Evolutionary conservation across 306 rosid species (phyloP).

Genomic region (Fragaria vesca): DNA sequence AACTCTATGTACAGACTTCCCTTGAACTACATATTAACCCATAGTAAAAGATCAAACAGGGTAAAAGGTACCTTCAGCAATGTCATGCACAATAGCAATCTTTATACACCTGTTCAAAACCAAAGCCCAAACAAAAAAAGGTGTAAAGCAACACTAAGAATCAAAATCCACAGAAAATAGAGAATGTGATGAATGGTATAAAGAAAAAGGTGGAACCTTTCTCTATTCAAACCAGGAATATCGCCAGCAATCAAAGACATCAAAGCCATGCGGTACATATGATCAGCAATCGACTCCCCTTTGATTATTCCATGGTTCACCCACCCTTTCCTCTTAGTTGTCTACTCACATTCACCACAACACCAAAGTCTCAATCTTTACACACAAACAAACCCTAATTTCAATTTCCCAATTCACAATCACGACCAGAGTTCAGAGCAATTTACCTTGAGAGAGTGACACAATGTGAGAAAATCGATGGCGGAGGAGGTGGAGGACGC

Average conservation of each 20-base stretch:
- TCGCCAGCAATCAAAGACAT: conserved; percentile 76
- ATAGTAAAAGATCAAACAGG: conserved; percentile 15
- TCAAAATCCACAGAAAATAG: neutral
- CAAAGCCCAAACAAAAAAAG: neutral
- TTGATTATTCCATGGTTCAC: conserved; percentile 77
- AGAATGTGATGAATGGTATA: neutral
- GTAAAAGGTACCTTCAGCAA: conserved; percentile 74
- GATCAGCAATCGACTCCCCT: conserved; percentile 90
- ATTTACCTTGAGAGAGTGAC: conserved; percentile 66
- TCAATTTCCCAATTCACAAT: neutral
- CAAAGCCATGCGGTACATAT: conserved; percentile 92
- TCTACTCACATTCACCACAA: conserved; percentile 36
- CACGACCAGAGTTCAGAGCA: neutral
- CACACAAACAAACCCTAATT: neutral
- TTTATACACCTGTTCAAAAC: conserved; percentile 71
- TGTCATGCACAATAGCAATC: conserved; percentile 92
- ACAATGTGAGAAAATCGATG: conserved; percentile 88
- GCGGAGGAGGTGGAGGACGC: conserved; percentile 55
- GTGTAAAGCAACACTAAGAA: neutral
- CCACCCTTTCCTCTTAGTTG: conserved; percentile 93
- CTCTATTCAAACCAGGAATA: conserved; percentile 73
- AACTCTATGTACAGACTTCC: neutral
- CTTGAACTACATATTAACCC: neutral
- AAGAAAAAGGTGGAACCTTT: conserved; percentile 55
- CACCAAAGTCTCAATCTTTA: conserved; percentile 1